Base-by-base conservation (phyloP, 2,329 filamentous ascomycete genomes). In the Trichoderma sp. region DNA sequence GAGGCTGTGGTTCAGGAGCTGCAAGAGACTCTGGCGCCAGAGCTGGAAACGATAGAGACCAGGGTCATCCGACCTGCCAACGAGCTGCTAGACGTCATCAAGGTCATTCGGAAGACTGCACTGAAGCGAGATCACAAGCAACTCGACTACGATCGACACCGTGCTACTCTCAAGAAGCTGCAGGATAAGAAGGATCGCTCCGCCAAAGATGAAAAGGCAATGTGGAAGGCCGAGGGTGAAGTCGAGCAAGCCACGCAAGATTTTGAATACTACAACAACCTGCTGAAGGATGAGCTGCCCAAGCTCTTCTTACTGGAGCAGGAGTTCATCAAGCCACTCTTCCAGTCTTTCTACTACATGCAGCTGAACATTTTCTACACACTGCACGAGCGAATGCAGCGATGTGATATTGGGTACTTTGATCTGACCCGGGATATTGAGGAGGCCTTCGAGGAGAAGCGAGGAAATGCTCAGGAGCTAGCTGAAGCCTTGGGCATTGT, bases 321-420 rank as follows among this genome's bases (percentile, higher is more conserved):
- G 72, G 91, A 98, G 79, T 98, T 99, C 79, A 99, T 99, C 79
- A 90, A 93, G 74, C 96, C 96, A 3, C 88, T 99, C 8, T 99
- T 99, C 85, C 96, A 98, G 79, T 97, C 93, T 11, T 99, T 99
- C 83, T 99, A 99, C 83, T 99, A 98, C 84, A 99, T 99, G 96
- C 96, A 99, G 81, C 88, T 99, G 73, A 99, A 99, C 80, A 93
- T 99, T 73, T 99, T 98, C 80, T 99, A 99, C 81, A 99, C 96
- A 1, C 85, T 99, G 66, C 96, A 99, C 79, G 95, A 98, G 81
- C 93, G 91, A 81, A 99, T 99, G 96, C 96, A 99, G 82, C 89
- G 87, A 73, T 94, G 96, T 79, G 94, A 98, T 77, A 99, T 99
- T 77, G 94, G 94, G 71, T 99, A 99, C 82, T 99, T 99, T 80